Evolutionary conservation across 2,329 filamentous ascomycete genomes (phyloP), one percentile per base, ranked within the genome.

Genomic region (Colletotrichum tanaceti): DNA sequence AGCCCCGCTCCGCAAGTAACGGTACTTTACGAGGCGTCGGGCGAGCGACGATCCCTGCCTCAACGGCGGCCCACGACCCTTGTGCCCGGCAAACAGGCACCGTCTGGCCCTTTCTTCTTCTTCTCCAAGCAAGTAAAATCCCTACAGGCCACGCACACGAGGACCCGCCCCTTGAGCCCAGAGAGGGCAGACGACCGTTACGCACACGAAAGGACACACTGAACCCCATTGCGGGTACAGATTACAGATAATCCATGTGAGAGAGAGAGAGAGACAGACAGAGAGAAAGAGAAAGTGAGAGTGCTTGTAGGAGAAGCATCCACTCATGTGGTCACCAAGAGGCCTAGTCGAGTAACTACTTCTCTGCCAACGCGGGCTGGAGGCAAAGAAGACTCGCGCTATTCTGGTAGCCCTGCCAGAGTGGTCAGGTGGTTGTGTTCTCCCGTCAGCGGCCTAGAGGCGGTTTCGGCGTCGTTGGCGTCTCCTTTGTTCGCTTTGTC

Each of bases 121-220:
- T 41, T 16, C 13, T 41, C 16, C 55, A 55, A 52, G 52, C 65
- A 50, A 65, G 65, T 60, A 46, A 49, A 16, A 68, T 65, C 65
- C 61, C 49, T 68, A 46, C 62, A 57, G 55, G 49, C 65, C 65
- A 68, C 65, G 65, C 65, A 68, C 35, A 39, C 55, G 7, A 14
- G 38, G 38, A 24, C 28, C 44, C 22, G 16, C 20, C 32, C 28
- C 28, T 28, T 28, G 9, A 32, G 28, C 28, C 28, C 28, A 32
- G 32, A 16, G 24, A 59, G 57, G 57, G 20, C 58, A 50, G 58
- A 14, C 24, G 58, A 14, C 24, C 16, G 57, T 50, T 59, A 35
- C 57, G 44, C 57, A 50, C 24, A 32, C 57, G 24, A 50, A 49
- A 16, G 57, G 28, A 32, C 44, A n/a, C 20, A 32, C 58, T 43